phyloP scores from a whole-genome alignment of 805 yeast genomes.

The Clavispora vitiphila region DNA sequence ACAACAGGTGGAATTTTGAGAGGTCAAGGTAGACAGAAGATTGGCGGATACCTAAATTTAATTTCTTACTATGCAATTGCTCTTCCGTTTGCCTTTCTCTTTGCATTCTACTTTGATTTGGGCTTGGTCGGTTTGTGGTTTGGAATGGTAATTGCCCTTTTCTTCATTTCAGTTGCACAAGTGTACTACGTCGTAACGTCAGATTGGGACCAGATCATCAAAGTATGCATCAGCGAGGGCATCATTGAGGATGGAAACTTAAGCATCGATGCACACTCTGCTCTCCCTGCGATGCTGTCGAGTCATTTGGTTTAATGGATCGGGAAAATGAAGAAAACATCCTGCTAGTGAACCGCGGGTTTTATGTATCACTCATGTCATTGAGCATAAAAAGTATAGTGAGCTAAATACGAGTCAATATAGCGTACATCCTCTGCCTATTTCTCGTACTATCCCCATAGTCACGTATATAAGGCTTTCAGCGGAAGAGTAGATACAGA shows the following conservation, averaged over 20 bases:
- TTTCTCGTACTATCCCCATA: no score
- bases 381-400: no score
- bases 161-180: slow-evolving; percentile 38
- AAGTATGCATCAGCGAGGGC: slow-evolving; percentile 40
- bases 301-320: slow-evolving; percentile 9
- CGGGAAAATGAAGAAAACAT: neutral
- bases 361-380: no score
- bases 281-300: slow-evolving; percentile 23
- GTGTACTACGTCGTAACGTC: slow-evolving; percentile 34
- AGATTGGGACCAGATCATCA: slow-evolving; percentile 41
- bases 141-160: slow-evolving; percentile 33
- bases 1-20: slow-evolving; percentile 50
- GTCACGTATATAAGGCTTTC: no score
- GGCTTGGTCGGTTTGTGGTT: slow-evolving; percentile 46
- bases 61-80: slow-evolving; percentile 46
- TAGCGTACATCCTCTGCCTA: no score
- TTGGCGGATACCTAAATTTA: slow-evolving; percentile 50
- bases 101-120: slow-evolving; percentile 37
- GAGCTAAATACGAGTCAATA: no score
- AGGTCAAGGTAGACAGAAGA: slow-evolving; percentile 55
- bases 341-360: no score
- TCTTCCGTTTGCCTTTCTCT: slow-evolving; percentile 41
- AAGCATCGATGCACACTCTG: slow-evolving; percentile 26
- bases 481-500: no score
- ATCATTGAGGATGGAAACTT: slow-evolving; percentile 30